phyloP scores from a whole-genome alignment of 2,329 filamentous ascomycete genomes.

The Diaporthe longicolla region DNA sequence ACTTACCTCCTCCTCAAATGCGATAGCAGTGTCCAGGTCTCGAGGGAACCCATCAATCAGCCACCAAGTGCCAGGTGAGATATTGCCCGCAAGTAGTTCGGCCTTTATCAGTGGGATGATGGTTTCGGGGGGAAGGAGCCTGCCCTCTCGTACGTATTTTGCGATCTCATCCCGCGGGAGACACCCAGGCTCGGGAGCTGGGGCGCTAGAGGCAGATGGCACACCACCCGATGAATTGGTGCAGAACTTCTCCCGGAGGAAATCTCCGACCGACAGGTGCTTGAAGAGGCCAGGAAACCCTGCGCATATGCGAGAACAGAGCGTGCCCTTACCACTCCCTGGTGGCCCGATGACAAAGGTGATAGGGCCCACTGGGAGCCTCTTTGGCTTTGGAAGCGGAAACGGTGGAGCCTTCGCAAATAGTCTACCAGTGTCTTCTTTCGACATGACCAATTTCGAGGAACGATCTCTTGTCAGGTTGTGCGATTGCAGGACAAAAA shows the following conservation, averaged over 20 bases:
- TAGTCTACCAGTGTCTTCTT: too few species aligned
- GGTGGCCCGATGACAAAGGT: conserved; percentile 4
- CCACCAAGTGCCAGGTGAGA: not conserved
- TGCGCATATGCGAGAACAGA: not conserved
- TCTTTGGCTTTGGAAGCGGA: too few species aligned
- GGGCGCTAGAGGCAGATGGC: too few species aligned
- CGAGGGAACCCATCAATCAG: not conserved
- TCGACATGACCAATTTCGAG: too few species aligned
- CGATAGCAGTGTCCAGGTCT: not conserved
- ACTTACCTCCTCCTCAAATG: not conserved
- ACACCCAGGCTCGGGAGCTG: not conserved
- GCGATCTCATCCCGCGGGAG: not conserved
- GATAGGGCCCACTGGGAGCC: not conserved
- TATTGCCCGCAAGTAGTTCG: not conserved
- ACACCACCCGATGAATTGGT: too few species aligned
- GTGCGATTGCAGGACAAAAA: too few species aligned
- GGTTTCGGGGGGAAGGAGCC: not conserved
- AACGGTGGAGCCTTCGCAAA: not conserved
- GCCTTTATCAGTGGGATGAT: not conserved
- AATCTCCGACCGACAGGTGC: not conserved
- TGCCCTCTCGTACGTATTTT: not conserved
- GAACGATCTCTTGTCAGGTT: too few species aligned
- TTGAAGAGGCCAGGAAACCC: not conserved
- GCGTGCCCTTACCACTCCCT: not conserved
- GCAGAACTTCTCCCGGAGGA: not conserved